Percentiles rank a stretch among this genome's conserved stretches.
Evolutionary conservation across 768 basidiomycete species (phyloP).

Genomic region (Austroboletus eburneus): DNA sequence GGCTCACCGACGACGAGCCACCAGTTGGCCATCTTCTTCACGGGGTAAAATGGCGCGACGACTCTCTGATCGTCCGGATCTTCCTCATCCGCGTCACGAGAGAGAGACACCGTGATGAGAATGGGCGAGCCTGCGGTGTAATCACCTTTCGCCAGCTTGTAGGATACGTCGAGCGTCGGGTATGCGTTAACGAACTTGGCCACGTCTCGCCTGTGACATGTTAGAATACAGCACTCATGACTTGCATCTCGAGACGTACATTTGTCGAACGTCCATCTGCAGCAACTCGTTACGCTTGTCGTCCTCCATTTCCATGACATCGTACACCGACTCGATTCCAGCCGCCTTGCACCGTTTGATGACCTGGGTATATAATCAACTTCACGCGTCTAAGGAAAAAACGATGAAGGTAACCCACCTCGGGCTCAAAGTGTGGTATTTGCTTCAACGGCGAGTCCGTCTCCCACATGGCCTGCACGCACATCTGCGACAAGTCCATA

Average conservation of each 20-base stretch:
- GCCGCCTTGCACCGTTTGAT: slow-evolving; percentile 82
- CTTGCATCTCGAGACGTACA: slow-evolving; percentile 48
- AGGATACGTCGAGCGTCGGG: slow-evolving; percentile 89
- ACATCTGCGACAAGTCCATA: slow-evolving; percentile 99
- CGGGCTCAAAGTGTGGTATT: slow-evolving; percentile 92
- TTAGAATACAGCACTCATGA: neutral
- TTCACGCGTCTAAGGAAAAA: neutral
- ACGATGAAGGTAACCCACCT: slow-evolving; percentile 44
- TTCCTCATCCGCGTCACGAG: slow-evolving; percentile 79
- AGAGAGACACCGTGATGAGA: slow-evolving; percentile 70
- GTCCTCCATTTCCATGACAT: slow-evolving; percentile 98
- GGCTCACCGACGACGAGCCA: slow-evolving; percentile 95
- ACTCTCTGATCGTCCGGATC: slow-evolving; percentile 73
- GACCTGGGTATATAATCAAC: slow-evolving; percentile 41
- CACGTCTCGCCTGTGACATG: slow-evolving; percentile 71
- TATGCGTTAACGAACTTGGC: slow-evolving; percentile 96
- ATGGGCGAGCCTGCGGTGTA: slow-evolving; percentile 86
- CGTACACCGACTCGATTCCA: slow-evolving; percentile 86
- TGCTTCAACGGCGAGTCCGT: slow-evolving; percentile 93
- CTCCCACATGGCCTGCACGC: slow-evolving; percentile 97
- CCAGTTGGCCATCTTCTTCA: slow-evolving; percentile 91
- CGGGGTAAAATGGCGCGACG: slow-evolving; percentile 92
- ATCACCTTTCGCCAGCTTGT: slow-evolving; percentile 82
- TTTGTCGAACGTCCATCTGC: slow-evolving; percentile 80
- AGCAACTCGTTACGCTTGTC: slow-evolving; percentile 76